A percentile compares a stretch with the other conserved stretches of the same genome.
Conservation (phyloP, 805 yeast genomes). For the Candida oleophila region DNA sequence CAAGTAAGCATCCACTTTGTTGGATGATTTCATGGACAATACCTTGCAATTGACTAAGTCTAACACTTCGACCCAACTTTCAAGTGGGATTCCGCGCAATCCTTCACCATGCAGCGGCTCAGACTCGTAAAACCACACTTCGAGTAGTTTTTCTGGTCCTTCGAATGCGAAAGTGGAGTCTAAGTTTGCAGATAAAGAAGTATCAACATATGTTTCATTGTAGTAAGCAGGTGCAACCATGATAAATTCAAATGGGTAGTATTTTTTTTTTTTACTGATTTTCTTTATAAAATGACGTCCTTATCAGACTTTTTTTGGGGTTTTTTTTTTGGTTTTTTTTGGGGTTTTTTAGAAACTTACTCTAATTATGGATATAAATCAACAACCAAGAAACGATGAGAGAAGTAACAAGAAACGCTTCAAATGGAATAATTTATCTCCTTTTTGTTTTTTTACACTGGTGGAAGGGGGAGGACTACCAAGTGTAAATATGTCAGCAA, state of each 20-base stretch:
- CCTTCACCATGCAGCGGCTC: slow-evolving; percentile 43
- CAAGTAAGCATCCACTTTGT: slow-evolving; percentile 74
- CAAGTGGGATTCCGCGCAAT: slow-evolving; percentile 62
- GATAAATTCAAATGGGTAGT: not conserved
- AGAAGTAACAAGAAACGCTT: slow-evolving; percentile 51
- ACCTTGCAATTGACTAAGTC: slow-evolving; percentile 87
- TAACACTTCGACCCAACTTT: slow-evolving; percentile 68
- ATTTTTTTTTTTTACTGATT: slow-evolving; percentile 3
- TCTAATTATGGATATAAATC: slow-evolving; percentile 24
- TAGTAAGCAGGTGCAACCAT: slow-evolving; percentile 45
- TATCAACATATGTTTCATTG: slow-evolving; percentile 63
- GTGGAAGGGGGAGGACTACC: slow-evolving; percentile 39
- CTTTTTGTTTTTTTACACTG: slow-evolving; percentile 14
- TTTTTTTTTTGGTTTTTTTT: slow-evolving; percentile 9
- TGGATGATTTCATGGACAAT: slow-evolving; percentile 70
- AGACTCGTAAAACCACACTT: slow-evolving; percentile 78
- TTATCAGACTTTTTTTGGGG: not conserved
- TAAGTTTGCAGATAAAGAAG: slow-evolving; percentile 69
- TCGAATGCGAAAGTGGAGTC: slow-evolving; percentile 94
- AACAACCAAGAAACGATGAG: slow-evolving; percentile 38
- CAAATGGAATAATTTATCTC: slow-evolving; percentile 16
- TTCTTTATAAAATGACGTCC: slow-evolving; percentile 5
- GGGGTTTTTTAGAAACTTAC: slow-evolving; percentile 36
- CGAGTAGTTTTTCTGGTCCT: slow-evolving; percentile 94
- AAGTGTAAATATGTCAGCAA: slow-evolving; percentile 26